Evolutionary conservation across 805 yeast genomes (phyloP), one percentile per base, ranked within the genome.

Genomic region (Kodamaea laetipori): DNA sequence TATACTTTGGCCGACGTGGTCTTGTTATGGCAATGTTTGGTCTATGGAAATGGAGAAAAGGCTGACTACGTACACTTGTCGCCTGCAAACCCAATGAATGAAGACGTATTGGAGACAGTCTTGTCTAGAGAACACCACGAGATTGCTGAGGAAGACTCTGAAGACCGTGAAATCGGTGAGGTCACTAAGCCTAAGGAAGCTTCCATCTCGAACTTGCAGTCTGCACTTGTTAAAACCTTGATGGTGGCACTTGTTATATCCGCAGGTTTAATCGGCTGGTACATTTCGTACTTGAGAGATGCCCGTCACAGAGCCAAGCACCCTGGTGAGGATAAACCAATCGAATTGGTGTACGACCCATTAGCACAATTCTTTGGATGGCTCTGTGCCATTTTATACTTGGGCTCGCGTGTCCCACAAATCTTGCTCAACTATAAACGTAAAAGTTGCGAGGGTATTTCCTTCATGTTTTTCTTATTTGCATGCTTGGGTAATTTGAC

Each of bases 401-500:
- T 92, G 47, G 96, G 96, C 2, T 90, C 98, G 12, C 74, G 99
- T 54, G 66, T 94, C 21, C 99, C 99, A 1, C 99, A 94, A 67
- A 88, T 94, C 42, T 62, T 88, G 46, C 74, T 92, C 48, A 94
- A 94, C 66, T 88, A 76, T 58, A 74, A 83, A 61, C 77, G 97
- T 58, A 90, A 90, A 66, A 85, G 95, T 1, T 90, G 97, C 61
- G 98, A 94, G 49, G 98, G 98, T 17, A 86, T 92, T 38, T 88
- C 96, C 8, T 88, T 94, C 58, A 74, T 92, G 74, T 92, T 94
- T 66, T 92, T 92, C 67, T 68, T 94, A 16, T 92, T 94, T 73
- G 98, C 99, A 15, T 90, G 97, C 62, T 69, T 92, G 44, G 99
- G 99, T 37, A 94, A 92, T 61, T 71, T 87, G 57, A 88, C 97